Evolutionary conservation across 2,329 filamentous ascomycete genomes (phyloP).

Genomic region (Elsinoe perseae): DNA sequence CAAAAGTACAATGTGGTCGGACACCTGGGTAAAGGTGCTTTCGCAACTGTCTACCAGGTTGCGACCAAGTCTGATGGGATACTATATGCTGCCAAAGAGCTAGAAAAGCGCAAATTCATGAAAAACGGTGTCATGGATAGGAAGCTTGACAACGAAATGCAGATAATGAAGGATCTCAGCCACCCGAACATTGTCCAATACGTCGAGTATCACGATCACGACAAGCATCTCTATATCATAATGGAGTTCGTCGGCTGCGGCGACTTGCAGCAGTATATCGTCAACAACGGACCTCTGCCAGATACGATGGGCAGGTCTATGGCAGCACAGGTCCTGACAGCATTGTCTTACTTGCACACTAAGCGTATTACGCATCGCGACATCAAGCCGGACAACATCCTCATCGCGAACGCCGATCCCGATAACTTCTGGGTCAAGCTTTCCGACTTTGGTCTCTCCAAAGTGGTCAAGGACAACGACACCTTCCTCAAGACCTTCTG

Average conservation of each 20-base stretch:
- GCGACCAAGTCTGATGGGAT: slow-evolving; percentile 76
- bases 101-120: slow-evolving; percentile 87
- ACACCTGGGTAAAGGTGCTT: slow-evolving; percentile 83
- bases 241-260: slow-evolving; percentile 88
- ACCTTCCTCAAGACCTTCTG: slow-evolving; percentile 96
- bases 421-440: slow-evolving; percentile 66
- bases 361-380: slow-evolving; percentile 95
- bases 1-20: slow-evolving; percentile 75
- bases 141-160: slow-evolving; percentile 95
- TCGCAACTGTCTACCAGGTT: slow-evolving; percentile 86
- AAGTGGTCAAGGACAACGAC: slow-evolving; percentile 74
- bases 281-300: slow-evolving; percentile 51
- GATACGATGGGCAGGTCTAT: slow-evolving; percentile 66
- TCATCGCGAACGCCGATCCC: slow-evolving; percentile 66
- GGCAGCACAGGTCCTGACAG: slow-evolving; percentile 67
- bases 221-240: slow-evolving; percentile 80
- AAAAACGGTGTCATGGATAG: slow-evolving; percentile 85
- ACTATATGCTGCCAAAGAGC: slow-evolving; percentile 84
- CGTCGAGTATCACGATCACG: slow-evolving; percentile 78
- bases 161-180: slow-evolving; percentile 77
- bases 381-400: slow-evolving; percentile 96
- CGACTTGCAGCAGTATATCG: slow-evolving; percentile 70
- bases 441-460: slow-evolving; percentile 93
- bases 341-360: slow-evolving; percentile 76
- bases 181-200: slow-evolving; percentile 91